A percentile compares a stretch with the other conserved stretches of the same genome.
phyloP scores from a whole-genome alignment of 179 eudicot genomes.

The Silene coronaria region DNA sequence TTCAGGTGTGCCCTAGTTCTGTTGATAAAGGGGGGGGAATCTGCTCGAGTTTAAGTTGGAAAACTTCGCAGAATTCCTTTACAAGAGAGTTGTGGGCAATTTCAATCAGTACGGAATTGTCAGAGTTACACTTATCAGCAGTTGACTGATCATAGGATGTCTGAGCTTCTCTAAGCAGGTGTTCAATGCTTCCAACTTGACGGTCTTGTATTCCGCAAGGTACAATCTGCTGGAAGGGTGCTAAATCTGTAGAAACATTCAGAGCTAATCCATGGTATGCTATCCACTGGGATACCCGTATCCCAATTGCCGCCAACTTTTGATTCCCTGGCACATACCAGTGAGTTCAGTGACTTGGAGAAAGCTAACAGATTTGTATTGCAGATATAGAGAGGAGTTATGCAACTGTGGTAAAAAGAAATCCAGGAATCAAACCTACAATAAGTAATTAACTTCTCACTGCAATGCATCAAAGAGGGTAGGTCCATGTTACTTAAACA shows the following conservation, averaged over 20 bases:
- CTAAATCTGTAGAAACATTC: conserved; percentile 66
- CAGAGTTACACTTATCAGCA: conserved; percentile 7
- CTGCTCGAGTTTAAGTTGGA: conserved; percentile 50
- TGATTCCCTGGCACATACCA: conserved; percentile 46
- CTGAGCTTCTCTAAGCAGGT: conserved; percentile 35
- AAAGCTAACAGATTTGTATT: neutral
- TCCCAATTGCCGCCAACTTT: conserved; percentile 81
- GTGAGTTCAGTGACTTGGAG: neutral
- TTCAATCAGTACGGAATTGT: conserved; percentile 45
- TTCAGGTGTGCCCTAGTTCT: neutral
- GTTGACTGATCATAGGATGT: conserved; percentile 17
- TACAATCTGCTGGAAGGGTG: conserved; percentile 64
- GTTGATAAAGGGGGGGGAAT: conserved; percentile 15
- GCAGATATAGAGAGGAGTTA: neutral
- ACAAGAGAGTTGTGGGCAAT: conserved; percentile 43
- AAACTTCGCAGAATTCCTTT: conserved; percentile 65
- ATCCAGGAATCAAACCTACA: neutral
- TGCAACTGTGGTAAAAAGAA: neutral
- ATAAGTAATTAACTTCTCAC: neutral
- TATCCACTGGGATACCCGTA: conserved; percentile 70
- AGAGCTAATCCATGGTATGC: conserved; percentile 85
- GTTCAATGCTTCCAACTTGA: conserved; percentile 72
- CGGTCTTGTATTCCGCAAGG: conserved; percentile 83
- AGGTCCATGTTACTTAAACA: neutral
- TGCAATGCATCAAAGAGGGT: neutral